Percentiles rank a stretch among this genome's conserved stretches.
phyloP scores from a whole-genome alignment of 2,329 filamentous ascomycete species.

The Aspergillus oerlinghausenensis region DNA sequence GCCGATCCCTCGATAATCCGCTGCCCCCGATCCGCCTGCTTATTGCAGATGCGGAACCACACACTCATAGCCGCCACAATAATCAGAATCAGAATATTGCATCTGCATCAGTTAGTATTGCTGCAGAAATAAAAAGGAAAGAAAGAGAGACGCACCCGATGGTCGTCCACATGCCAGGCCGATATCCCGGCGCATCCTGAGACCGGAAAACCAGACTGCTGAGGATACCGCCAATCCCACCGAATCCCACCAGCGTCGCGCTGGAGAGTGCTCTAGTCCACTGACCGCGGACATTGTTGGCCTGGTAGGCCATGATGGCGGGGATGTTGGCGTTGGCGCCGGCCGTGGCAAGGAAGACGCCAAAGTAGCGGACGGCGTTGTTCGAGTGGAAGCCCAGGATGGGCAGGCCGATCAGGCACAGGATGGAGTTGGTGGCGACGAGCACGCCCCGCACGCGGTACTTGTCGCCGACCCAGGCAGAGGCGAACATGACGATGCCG shows the following conservation, averaged over 20 bases:
- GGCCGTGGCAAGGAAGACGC: constrained; percentile 68
- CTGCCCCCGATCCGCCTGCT: constrained; percentile 31
- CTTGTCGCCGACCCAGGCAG: constrained; percentile 63
- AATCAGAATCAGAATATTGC: constrained; percentile 30
- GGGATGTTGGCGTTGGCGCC: constrained; percentile 77
- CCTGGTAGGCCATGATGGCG: constrained; percentile 70
- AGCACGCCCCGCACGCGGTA: constrained; percentile 63
- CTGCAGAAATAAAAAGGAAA: neutral
- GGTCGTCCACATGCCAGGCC: constrained; percentile 30
- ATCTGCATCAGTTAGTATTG: constrained; percentile 18
- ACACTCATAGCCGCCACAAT: constrained; percentile 24
- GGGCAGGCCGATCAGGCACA: constrained; percentile 65
- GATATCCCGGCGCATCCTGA: constrained; percentile 32
- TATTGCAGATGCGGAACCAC: constrained; percentile 32
- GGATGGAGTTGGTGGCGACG: constrained; percentile 60
- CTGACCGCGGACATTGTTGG: constrained; percentile 82
- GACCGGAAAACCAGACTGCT: constrained; percentile 68
- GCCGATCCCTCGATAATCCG: constrained; percentile 31
- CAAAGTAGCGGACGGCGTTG: constrained; percentile 63
- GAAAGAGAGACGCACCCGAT: constrained; percentile 22
- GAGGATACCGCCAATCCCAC: constrained; percentile 72
- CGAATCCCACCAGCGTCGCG: constrained; percentile 69
- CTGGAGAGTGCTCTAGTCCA: constrained; percentile 81
- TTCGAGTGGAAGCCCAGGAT: constrained; percentile 65
- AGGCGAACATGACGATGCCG: constrained; percentile 57